These are phyloP conservation scores for Patellaria atrata DNA, from an alignment of 495 filamentous ascomycete genomes.

Conservation along the genomic window DNA sequence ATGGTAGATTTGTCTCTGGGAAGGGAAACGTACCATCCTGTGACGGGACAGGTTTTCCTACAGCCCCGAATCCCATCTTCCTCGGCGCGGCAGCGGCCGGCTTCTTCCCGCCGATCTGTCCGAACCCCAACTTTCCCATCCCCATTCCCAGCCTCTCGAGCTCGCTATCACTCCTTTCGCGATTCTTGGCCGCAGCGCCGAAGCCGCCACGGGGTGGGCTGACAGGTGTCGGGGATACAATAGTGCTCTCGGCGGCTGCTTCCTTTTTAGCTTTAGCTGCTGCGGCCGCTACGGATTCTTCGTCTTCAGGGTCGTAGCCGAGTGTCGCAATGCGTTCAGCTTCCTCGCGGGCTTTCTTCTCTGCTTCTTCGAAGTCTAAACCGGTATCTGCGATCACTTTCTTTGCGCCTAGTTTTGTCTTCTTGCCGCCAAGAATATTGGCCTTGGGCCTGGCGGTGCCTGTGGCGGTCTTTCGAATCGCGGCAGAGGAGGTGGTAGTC, in stretches of 20 bases:
- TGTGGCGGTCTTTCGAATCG: constrained; percentile 56
- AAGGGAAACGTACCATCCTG: constrained; percentile 49
- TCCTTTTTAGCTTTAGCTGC: constrained; percentile 1
- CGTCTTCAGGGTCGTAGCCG: constrained; percentile 85
- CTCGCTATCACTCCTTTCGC: constrained; percentile 54
- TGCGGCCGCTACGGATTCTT: constrained; percentile 42
- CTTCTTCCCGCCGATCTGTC: constrained; percentile 61
- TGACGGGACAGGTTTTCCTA: constrained; percentile 50
- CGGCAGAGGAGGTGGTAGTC: constrained; percentile 55
- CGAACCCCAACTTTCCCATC: constrained; percentile 74
- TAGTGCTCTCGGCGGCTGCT: constrained; percentile 15
- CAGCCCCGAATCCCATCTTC: constrained; percentile 60
- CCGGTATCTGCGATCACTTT: constrained; percentile 59
- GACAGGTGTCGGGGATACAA: constrained; percentile 60
- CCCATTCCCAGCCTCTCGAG: constrained; percentile 88
- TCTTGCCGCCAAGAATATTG: constrained; percentile 82
- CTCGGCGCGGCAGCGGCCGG: constrained; percentile 46
- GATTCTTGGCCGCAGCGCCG: constrained; percentile 36
- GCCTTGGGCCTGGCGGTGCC: constrained; percentile 53
- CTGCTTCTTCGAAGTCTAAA: constrained; percentile 93
- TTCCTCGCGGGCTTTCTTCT: constrained; percentile 93
- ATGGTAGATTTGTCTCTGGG: no score
- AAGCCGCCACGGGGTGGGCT: constrained; percentile 47
- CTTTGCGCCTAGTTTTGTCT: constrained; percentile 81
- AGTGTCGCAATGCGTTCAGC: constrained; percentile 91